Evolutionary conservation across 2,329 filamentous ascomycete genomes (phyloP).

Genomic region (Ambrosiella beaveri): DNA sequence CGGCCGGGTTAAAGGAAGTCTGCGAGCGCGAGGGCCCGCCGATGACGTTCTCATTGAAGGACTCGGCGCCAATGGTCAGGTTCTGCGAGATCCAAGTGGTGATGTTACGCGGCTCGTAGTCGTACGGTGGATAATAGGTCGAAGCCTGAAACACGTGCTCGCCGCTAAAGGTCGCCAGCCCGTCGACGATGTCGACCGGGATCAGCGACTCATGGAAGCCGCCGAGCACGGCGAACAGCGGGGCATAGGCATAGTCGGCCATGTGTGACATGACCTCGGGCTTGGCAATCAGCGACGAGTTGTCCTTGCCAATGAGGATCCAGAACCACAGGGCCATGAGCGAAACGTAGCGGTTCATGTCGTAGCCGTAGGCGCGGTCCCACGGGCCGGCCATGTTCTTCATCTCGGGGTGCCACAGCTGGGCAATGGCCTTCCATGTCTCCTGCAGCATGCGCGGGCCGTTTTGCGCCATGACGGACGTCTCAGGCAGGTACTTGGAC

Average conservation of each 20-base stretch:
- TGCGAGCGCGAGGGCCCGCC: conserved; percentile 36
- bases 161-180: conserved; percentile 30
- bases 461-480: conserved; percentile 35
- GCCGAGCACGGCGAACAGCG: conserved; percentile 37
- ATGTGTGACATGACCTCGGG: conserved; percentile 39
- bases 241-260: conserved; percentile 40
- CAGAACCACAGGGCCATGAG: conserved; percentile 42
- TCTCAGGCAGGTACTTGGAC: conserved; percentile 38
- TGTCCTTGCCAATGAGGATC: conserved; percentile 35
- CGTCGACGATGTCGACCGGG: conserved; percentile 22
- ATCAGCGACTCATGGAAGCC: conserved; percentile 31
- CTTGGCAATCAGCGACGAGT: conserved; percentile 22
- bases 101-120: conserved; percentile 38
- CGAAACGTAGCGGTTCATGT: conserved; percentile 42
- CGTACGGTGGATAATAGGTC: conserved; percentile 41
- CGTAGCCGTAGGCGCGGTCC: conserved; percentile 46
- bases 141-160: conserved; percentile 35
- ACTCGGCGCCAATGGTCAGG: conserved; percentile 42
- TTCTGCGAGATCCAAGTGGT: conserved; percentile 38
- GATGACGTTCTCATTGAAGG: conserved; percentile 36
- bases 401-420: conserved; percentile 40
- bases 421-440: conserved; percentile 34
- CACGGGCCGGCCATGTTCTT: conserved; percentile 46
- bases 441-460: conserved; percentile 32
- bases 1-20: conserved; percentile 38